These are phyloP conservation scores for Symbiotaphrina buchneri DNA, from an alignment of 495 filamentous ascomycete species.

Conservation along the genomic window DNA sequence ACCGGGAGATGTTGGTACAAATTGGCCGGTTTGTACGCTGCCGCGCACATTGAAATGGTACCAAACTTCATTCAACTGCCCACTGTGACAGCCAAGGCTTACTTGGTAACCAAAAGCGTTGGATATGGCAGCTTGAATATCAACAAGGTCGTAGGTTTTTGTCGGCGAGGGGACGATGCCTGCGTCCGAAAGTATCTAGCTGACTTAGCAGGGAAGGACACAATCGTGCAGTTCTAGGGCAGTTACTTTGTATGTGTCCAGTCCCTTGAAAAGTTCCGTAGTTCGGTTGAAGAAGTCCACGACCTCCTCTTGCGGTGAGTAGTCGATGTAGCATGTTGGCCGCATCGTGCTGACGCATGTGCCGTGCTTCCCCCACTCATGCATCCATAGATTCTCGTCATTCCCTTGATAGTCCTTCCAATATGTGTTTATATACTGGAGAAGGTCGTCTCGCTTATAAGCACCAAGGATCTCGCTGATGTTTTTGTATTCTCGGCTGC, in stretches of 20 bases:
- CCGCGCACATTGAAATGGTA: slow-evolving; percentile 69
- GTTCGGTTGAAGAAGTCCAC: slow-evolving; percentile 39
- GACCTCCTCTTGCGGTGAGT: slow-evolving; percentile 32
- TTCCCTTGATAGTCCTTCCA: slow-evolving; percentile 49
- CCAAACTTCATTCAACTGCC: slow-evolving; percentile 55
- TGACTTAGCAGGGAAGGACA: not conserved
- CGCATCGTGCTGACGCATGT: slow-evolving; percentile 51
- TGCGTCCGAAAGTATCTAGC: slow-evolving; percentile 29
- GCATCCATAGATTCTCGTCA: slow-evolving; percentile 53
- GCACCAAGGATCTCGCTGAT: slow-evolving; percentile 43
- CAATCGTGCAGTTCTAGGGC: not conserved
- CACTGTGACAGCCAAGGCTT: slow-evolving; percentile 39
- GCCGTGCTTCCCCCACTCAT: slow-evolving; percentile 78
- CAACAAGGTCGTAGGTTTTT: slow-evolving; percentile 36
- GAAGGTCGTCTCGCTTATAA: slow-evolving; percentile 33
- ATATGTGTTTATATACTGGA: slow-evolving; percentile 55
- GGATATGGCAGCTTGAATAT: slow-evolving; percentile 39
- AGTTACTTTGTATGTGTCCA: slow-evolving; percentile 33
- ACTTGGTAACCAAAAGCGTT: slow-evolving; percentile 39
- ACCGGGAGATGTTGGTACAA: slow-evolving; percentile 40
- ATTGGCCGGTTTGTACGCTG: slow-evolving; percentile 50
- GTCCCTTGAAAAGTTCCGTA: slow-evolving; percentile 34
- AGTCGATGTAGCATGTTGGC: slow-evolving; percentile 45
- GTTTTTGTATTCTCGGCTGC: slow-evolving; percentile 41
- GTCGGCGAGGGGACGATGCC: slow-evolving; percentile 38